Evolutionary conservation across 805 yeast genomes (phyloP).

Genomic region (Komagataella phaffii): DNA sequence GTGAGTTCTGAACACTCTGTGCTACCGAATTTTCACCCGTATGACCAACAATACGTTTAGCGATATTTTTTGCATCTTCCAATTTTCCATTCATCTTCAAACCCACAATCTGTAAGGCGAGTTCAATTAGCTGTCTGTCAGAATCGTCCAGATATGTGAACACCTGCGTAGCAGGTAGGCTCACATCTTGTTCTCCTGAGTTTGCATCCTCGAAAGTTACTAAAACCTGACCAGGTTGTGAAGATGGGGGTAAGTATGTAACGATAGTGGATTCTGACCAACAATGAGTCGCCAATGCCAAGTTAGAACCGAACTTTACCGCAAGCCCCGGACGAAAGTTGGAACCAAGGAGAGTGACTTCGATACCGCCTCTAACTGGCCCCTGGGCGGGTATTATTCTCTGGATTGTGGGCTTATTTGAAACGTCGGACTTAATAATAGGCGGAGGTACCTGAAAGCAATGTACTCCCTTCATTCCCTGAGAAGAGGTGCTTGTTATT

Average conservation of each 20-base stretch:
- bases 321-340: slow-evolving; percentile 73
- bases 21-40: slow-evolving; percentile 20
- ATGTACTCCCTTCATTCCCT: not conserved
- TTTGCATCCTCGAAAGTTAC: slow-evolving; percentile 43
- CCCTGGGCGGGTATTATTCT: slow-evolving; percentile 93
- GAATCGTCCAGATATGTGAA: slow-evolving; percentile 94
- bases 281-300: slow-evolving; percentile 78
- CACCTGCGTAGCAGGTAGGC: slow-evolving; percentile 23
- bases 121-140: slow-evolving; percentile 85
- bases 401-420: slow-evolving; percentile 45
- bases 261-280: slow-evolving; percentile 95
- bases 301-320: slow-evolving; percentile 77
- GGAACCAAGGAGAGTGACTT: slow-evolving; percentile 79
- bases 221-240: slow-evolving; percentile 80
- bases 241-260: slow-evolving; percentile 86
- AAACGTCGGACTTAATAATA: slow-evolving; percentile 1
- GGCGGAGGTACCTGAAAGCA: not conserved
- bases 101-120: slow-evolving; percentile 94
- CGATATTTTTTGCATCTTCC: slow-evolving; percentile 91
- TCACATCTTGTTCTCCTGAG: slow-evolving; percentile 12
- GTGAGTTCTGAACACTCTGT: not conserved
- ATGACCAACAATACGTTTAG: slow-evolving; percentile 76
- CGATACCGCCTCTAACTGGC: slow-evolving; percentile 92
- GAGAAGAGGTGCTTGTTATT: not conserved
- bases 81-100: slow-evolving; percentile 91